A percentile compares a stretch with the other conserved stretches of the same genome.
These are phyloP conservation scores for Ogataea minuta DNA, from an alignment of 805 yeast species.

Conservation along the genomic window DNA sequence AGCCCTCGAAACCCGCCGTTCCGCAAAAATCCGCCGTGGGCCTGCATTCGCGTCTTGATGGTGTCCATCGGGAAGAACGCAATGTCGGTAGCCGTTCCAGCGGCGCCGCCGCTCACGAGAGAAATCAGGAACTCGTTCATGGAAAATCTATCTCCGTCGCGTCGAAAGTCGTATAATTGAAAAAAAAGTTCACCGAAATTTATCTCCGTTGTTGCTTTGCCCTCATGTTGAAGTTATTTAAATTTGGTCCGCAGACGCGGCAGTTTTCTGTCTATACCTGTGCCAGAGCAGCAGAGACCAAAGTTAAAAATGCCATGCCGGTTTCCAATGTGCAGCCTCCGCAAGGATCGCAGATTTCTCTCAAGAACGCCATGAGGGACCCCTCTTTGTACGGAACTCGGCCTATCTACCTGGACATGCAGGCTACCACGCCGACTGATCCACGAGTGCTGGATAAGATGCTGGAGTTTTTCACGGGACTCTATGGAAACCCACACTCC, in stretches of 20 bases:
- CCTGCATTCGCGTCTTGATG: constrained; percentile 89
- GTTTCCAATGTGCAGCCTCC: constrained; percentile 38
- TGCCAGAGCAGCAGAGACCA: constrained; percentile 20
- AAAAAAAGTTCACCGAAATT: no score
- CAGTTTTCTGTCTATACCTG: constrained; percentile 5
- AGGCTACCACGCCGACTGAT: constrained; percentile 97
- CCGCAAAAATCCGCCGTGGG: constrained; percentile 86
- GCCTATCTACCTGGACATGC: constrained; percentile 95
- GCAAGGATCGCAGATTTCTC: constrained; percentile 43
- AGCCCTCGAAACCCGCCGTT: constrained; percentile 95
- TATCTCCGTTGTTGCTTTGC: background rate
- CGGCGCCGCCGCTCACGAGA: constrained; percentile 77
- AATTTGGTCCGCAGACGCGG: constrained; percentile 2
- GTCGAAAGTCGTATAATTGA: constrained; percentile 1
- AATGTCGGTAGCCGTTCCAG: constrained; percentile 94
- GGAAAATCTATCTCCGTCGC: constrained; percentile 6
- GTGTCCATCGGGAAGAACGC: constrained; percentile 97
- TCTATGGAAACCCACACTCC: constrained; percentile 97
- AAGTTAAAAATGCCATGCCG: constrained; percentile 24
- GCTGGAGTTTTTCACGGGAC: constrained; percentile 84
- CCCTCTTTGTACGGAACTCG: constrained; percentile 58
- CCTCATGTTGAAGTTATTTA: constrained; percentile 2
- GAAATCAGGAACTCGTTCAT: constrained; percentile 11
- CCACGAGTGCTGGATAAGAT: constrained; percentile 91
- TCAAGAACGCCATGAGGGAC: constrained; percentile 45